These are phyloP conservation scores for Austroboletus eburneus DNA, from an alignment of 768 basidiomycete species.

Conservation along the genomic window DNA sequence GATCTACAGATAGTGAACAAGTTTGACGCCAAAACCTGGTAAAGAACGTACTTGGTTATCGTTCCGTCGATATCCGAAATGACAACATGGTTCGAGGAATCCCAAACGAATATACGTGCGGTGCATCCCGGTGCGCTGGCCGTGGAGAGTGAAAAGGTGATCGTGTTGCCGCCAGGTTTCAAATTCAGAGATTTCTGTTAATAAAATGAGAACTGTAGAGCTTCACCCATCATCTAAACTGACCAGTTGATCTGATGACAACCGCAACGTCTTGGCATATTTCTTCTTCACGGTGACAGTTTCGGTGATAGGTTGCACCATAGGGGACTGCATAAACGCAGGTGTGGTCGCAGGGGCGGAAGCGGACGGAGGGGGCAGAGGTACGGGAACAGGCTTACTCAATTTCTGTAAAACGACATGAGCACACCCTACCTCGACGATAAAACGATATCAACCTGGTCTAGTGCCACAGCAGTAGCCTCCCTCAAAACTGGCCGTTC, in stretches of 20 bases:
- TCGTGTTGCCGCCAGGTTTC: constrained; percentile 82
- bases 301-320: constrained; percentile 26
- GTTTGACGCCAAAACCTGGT: not conserved
- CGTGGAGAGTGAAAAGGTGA: constrained; percentile 89
- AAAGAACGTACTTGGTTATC: constrained; percentile 82
- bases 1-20: constrained; percentile 56
- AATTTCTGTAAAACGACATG: constrained; percentile 11
- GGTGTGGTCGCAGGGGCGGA: constrained; percentile 48
- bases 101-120: constrained; percentile 94
- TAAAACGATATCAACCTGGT: constrained; percentile 16
- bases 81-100: constrained; percentile 83
- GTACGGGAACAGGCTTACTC: not conserved
- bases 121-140: constrained; percentile 81
- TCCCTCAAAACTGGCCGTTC: constrained; percentile 23
- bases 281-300: constrained; percentile 36
- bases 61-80: constrained; percentile 99
- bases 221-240: constrained; percentile 18
- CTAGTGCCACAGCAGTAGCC: constrained; percentile 21
- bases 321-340: constrained; percentile 15
- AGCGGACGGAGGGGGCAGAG: constrained; percentile 29
- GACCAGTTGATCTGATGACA: constrained; percentile 94
- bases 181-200: constrained; percentile 78
- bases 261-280: constrained; percentile 87
- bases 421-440: not conserved
- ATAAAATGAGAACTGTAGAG: not conserved